Evolutionary conservation across 805 yeast species (phyloP), one percentile per base, ranked within the genome.

Genomic region (Pachysolen tannophilus): DNA sequence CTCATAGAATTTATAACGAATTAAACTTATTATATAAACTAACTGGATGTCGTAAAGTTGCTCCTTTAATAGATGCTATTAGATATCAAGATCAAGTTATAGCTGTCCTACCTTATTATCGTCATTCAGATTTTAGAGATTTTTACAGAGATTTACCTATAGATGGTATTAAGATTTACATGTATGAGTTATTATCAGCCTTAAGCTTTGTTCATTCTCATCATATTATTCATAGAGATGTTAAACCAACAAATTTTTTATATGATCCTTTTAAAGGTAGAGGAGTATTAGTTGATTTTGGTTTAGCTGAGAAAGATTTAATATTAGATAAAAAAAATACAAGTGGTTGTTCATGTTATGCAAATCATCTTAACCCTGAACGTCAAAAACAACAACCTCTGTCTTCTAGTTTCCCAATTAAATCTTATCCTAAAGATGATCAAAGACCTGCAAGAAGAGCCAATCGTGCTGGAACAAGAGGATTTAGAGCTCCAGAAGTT

Each of bases 391-490:
- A 40, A 20, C 61, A 45, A 44, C 52, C 43, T 47, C 55, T 48
- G 42, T 59, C 50, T 10, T 43, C 65, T 24, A 60, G 66, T 45
- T 67, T 68, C 2, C 44, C 51, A 6, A 56, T 58, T 10, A 39
- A 47, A 5, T 69, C 69, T 56, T 86, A 83, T 50, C 82, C 87
- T 8, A 86, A 85, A 52, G 84, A 83, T 47, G 98, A 92, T 60
- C 74, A 75, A 33, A 67, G 97, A 47, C 82, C 94, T 1, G 84
- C 92, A 2, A 70, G 95, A 48, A 70, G 98, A 38, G 97, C 97
- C 0, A 92, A 92, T 50, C 76, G 98, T 47, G 98, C 98, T 13
- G 97, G 97, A 7, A 87, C 97, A 1, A 68, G 97, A 47, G 97
- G 97, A 0, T 87, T 87, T 51, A 67, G 97, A 46, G 95, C 97